phyloP scores from a whole-genome alignment of 2,329 filamentous ascomycete species.

The Harringtonia lauricola region DNA sequence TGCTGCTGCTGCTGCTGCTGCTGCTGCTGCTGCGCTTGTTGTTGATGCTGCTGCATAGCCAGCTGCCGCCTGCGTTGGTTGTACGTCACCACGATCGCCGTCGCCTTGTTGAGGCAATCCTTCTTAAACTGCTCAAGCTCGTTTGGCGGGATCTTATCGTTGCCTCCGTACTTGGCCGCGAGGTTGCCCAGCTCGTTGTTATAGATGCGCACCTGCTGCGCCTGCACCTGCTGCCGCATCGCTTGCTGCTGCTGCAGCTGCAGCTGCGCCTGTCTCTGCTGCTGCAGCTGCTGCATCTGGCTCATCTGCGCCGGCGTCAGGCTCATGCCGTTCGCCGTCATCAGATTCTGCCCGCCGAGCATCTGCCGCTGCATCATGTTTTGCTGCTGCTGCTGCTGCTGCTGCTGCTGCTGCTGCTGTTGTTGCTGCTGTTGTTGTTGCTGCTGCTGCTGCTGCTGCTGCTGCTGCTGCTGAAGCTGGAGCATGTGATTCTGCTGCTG shows the following conservation, averaged over 20 bases:
- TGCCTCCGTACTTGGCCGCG: slow-evolving; percentile 26
- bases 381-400: slow-evolving; percentile 21
- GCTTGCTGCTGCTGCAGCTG: slow-evolving; percentile 16
- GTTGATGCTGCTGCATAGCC: too few relatives aligned
- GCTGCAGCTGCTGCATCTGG: slow-evolving; percentile 15
- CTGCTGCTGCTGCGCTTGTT: slow-evolving; percentile 11
- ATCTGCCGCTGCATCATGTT: slow-evolving; percentile 24
- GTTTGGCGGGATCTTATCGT: slow-evolving; percentile 33
- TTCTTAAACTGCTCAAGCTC: slow-evolving; percentile 32
- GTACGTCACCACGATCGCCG: too few relatives aligned
- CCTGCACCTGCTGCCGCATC: slow-evolving; percentile 1
- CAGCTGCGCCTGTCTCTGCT: slow-evolving; percentile 15
- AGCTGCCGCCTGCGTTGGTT: too few relatives aligned
- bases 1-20: slow-evolving; percentile 7
- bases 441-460: slow-evolving; percentile 19
- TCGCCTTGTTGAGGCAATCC: slow-evolving; percentile 24
- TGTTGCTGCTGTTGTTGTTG: slow-evolving; percentile 20
- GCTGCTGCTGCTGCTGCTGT: slow-evolving; percentile 28
- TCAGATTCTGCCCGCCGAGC: slow-evolving; percentile 14
- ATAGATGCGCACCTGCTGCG: slow-evolving; percentile 20
- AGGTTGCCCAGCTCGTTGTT: slow-evolving; percentile 23
- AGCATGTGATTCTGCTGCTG: slow-evolving; percentile 25
- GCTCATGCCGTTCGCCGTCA: slow-evolving; percentile 16
- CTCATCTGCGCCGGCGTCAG: slow-evolving; percentile 17
- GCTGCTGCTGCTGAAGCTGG: slow-evolving; percentile 21